phyloP scores from a whole-genome alignment of 805 yeast genomes.

The Kodamaea restingae region DNA sequence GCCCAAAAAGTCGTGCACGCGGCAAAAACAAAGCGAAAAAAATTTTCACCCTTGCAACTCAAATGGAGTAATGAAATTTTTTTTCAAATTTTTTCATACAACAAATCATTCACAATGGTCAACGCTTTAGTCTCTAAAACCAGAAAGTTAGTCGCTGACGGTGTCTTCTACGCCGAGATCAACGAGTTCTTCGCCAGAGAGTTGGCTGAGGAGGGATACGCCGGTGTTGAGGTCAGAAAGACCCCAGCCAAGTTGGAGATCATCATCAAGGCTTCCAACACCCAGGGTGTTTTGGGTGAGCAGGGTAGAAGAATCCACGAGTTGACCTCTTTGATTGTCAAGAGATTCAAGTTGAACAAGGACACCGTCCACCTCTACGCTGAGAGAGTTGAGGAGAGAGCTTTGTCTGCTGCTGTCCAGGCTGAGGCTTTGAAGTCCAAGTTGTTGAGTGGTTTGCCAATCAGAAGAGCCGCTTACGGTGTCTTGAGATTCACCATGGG shows the following conservation, averaged over 20 bases:
- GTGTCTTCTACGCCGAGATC: constrained; percentile 99
- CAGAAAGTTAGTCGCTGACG: constrained; percentile 99
- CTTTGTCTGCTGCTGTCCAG: constrained; percentile 99
- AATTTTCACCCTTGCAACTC: constrained; percentile 1
- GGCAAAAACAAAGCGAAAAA: constrained; percentile 4
- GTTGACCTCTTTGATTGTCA: constrained; percentile 94
- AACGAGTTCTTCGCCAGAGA: constrained; percentile 99
- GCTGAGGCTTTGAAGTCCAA: constrained; percentile 98
- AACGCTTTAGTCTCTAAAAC: constrained; percentile 75
- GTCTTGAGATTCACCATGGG: constrained; percentile 99
- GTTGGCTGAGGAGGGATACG: constrained; percentile 99
- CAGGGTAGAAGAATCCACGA: constrained; percentile 99
- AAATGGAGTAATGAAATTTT: not conserved
- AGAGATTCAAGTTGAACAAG: constrained; percentile 96
- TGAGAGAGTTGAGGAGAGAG: constrained; percentile 99
- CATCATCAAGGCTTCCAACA: constrained; percentile 98
- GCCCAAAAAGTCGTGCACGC: constrained; percentile 2
- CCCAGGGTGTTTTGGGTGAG: constrained; percentile 98
- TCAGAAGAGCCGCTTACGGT: constrained; percentile 99
- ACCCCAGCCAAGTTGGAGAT: constrained; percentile 98
- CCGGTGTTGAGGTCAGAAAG: constrained; percentile 99
- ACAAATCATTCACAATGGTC: constrained; percentile 19
- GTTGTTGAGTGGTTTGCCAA: constrained; percentile 96
- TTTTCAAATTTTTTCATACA: constrained; percentile 4
- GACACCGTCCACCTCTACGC: constrained; percentile 94